Base-by-base conservation (phyloP, 176 grass and related monocot genomes). In the Echinochloa phyllopogon region DNA sequence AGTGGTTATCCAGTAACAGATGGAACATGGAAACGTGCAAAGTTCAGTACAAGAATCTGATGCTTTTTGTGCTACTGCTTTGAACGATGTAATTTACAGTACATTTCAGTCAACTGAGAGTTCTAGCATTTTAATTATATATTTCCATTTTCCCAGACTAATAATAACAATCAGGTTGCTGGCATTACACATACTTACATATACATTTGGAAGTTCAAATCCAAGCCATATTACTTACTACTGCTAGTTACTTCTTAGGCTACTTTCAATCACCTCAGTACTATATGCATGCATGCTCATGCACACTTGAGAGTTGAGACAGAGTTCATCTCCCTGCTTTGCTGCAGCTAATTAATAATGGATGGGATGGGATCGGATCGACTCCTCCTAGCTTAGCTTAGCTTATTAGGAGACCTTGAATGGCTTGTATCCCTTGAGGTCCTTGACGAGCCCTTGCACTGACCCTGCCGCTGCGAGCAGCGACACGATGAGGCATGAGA, bases 331-430 rank as follows among this genome's bases (percentile, higher is more conserved):
- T n/a, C n/a, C n/a, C n/a, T n/a, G n/a, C n/a, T n/a, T 10, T 27
- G n/a, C 23, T 73, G 70, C 70, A 73, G 24, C 70, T 73, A n/a
- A n/a, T n/a, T n/a, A n/a, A n/a, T n/a, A n/a, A n/a, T n/a, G n/a
- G n/a, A n/a, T n/a, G n/a, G n/a, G n/a, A n/a, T n/a, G n/a, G n/a
- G n/a, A n/a, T n/a, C n/a, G n/a, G n/a, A n/a, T n/a, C n/a, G n/a
- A n/a, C n/a, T n/a, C n/a, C n/a, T n/a, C n/a, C n/a, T n/a, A n/a
- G n/a, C n/a, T n/a, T n/a, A n/a, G n/a, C n/a, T n/a, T n/a, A n/a
- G n/a, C n/a, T n/a, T n/a, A n/a, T 86, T 93, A 94, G 38, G 94
- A 86, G 55, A 78, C 79, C 15, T 88, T 89, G 88, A 95, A 95
- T 0, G 93, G 96, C 62, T 74, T 88, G 74, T 94, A 95, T 1